A percentile compares a stretch with the other conserved stretches of the same genome.
Evolutionary conservation across 352 stramenopile species (phyloP).

Genomic region (Phytophthora agathidicida): DNA sequence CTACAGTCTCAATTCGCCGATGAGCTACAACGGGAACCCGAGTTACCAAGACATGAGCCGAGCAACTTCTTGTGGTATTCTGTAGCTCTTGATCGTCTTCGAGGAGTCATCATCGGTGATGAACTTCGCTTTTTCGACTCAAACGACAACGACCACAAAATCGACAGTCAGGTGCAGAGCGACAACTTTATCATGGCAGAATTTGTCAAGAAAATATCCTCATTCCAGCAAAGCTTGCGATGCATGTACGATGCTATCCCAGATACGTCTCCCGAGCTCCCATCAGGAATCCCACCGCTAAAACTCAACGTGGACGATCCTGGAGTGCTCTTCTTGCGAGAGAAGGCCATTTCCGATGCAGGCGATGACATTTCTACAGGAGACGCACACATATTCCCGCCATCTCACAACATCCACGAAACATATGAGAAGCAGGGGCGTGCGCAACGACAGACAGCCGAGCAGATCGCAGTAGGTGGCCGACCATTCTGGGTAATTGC

Average conservation of each 20-base stretch:
- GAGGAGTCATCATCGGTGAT: constrained; percentile 37
- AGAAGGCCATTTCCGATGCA: constrained; percentile 23
- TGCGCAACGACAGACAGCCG: constrained; percentile 44
- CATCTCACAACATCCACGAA: background rate
- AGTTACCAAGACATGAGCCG: background rate
- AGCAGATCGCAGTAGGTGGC: constrained; percentile 28
- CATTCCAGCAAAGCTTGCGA: constrained; percentile 32
- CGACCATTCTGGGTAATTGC: constrained; percentile 49
- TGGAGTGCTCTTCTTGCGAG: constrained; percentile 44
- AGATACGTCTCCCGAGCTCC: constrained; percentile 25
- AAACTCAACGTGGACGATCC: constrained; percentile 45
- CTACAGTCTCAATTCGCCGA: constrained; percentile 3
- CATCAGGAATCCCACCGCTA: constrained; percentile 45
- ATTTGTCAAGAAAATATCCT: constrained; percentile 36
- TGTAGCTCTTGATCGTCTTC: constrained; percentile 49
- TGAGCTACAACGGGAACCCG: constrained; percentile 2
- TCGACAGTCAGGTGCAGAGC: background rate
- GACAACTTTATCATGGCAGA: constrained; percentile 26
- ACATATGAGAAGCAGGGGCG: constrained; percentile 20
- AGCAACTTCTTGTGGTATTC: constrained; percentile 39
- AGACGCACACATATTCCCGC: constrained; percentile 54
- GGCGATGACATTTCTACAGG: constrained; percentile 50
- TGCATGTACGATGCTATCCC: background rate
- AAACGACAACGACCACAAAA: background rate
- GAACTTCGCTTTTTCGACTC: constrained; percentile 1